Base-by-base conservation (phyloP, 305 asterid species). In the Rubia peregrina region DNA sequence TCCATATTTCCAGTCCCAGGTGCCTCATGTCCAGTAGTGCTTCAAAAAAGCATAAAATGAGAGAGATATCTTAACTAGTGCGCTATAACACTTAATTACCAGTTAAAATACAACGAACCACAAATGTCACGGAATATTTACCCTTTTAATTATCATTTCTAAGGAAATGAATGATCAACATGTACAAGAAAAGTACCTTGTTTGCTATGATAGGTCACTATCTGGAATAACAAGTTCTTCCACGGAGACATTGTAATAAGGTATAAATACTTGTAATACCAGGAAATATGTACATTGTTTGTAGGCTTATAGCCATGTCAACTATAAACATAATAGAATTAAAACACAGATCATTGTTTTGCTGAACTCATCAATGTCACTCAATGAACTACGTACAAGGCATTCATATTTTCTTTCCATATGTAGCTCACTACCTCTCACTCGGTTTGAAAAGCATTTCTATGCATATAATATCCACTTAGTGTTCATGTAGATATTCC, bases 11-110 rank as follows among this genome's bases (percentile, higher is more conserved):
- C 83, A 55, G 86, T 84, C 76, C 86, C 88, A 46, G 86, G 82
- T 69, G 86, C 88, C 81, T 84, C 88, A 16, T 82, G 88, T 72
- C 88, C 88, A 55, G 86, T 84, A 44, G 88, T 81, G 71, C 88
- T 84, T 82, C 80, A 60, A 53, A 53, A 67, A 48, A 60, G 57
- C 38, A 42, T 11, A 61, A 64, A 64, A 7, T 12, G 33, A 49
- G 21, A 55, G 44, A 12, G 64, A 57, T 9, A 44, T 2, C 16
- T 46, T 46, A 46, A 46, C 22, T 46, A 17, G 63, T 61, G 22
- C 22, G 19, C 9, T 49, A 9, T 12, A 22, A 16, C 10, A 36
- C 26, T 53, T 17, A 11, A 38, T 19, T 40, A 36, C n/a, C n/a
- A 48, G 16, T 22, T 61, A 16, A 26, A 13, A 22, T 41, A 61